These are phyloP conservation scores for Pholiota microspora DNA, from an alignment of 768 basidiomycete species.

Conservation along the genomic window DNA sequence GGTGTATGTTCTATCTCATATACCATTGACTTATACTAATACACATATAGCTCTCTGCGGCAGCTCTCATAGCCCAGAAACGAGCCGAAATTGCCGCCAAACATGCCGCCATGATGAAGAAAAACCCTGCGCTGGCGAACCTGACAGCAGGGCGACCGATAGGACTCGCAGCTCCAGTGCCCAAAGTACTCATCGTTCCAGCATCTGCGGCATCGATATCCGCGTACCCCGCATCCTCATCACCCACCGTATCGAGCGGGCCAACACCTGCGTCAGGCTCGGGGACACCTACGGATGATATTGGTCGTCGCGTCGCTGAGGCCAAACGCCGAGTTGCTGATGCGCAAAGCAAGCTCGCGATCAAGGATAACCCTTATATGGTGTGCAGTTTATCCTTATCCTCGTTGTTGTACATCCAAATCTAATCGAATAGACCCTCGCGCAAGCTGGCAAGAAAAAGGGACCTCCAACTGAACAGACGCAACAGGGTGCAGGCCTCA, in stretches of 20 bases:
- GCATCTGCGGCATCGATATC: conserved; percentile 30
- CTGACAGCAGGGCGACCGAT: conserved; percentile 16
- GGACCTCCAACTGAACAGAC: conserved; percentile 53
- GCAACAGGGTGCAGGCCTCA: conserved; percentile 80
- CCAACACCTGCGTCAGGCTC: conserved; percentile 39
- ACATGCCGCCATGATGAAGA: conserved; percentile 69
- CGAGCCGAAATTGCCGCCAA: conserved; percentile 85
- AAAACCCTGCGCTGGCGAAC: conserved; percentile 27
- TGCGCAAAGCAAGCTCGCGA: conserved; percentile 70
- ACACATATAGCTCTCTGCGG: conserved; percentile 42
- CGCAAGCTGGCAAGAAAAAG: conserved; percentile 54
- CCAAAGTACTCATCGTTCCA: conserved; percentile 35
- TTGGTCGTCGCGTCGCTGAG: conserved; percentile 75
- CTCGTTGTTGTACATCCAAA: background rate
- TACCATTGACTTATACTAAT: background rate
- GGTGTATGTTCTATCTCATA: conserved; percentile 7
- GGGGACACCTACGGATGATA: conserved; percentile 57
- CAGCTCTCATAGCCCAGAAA: conserved; percentile 78
- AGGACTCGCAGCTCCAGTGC: conserved; percentile 39
- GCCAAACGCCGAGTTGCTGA: conserved; percentile 84
- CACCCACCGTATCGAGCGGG: conserved; percentile 33
- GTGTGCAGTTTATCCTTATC: conserved; percentile 36
- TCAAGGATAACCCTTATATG: conserved; percentile 88
- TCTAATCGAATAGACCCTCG: conserved; percentile 39
- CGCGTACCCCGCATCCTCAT: conserved; percentile 29